Evolutionary conservation across 305 asterid species (phyloP).

Genomic region (Fraxinus nigra): DNA sequence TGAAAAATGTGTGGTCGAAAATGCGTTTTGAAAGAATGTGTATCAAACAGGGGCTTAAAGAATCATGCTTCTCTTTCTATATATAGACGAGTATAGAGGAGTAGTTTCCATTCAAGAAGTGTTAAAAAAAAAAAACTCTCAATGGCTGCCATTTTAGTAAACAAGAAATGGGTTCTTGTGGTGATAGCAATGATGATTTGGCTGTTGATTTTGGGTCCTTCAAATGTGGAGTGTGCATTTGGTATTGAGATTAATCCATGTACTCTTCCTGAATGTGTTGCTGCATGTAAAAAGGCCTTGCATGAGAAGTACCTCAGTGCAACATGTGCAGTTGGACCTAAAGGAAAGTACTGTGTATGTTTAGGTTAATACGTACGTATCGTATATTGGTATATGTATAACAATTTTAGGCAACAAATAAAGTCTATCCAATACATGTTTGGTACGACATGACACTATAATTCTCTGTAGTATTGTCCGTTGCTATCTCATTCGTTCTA

Average conservation of each 20-base stretch:
- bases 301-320: conserved; percentile 38
- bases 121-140: background rate
- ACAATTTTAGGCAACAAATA: background rate
- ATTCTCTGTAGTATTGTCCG: background rate
- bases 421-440: background rate
- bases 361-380: conserved; percentile 28
- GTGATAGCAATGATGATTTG: conserved; percentile 12
- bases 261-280: conserved; percentile 41
- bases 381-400: background rate
- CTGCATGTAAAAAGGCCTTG: conserved; percentile 46
- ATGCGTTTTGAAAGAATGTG: too few species aligned
- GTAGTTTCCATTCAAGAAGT: background rate
- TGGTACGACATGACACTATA: background rate
- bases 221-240: conserved; percentile 43
- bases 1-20: too few species aligned
- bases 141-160: conserved; percentile 17
- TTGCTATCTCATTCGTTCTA: background rate
- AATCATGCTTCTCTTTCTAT: background rate
- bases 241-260: conserved; percentile 53
- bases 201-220: conserved; percentile 25
- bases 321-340: conserved; percentile 47
- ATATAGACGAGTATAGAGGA: background rate
- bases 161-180: background rate
- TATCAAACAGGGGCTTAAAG: too few species aligned
- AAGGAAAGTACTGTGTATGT: conserved; percentile 50